Conservation (phyloP, 331 rosid species). For the Pyracantha coccinea region DNA sequence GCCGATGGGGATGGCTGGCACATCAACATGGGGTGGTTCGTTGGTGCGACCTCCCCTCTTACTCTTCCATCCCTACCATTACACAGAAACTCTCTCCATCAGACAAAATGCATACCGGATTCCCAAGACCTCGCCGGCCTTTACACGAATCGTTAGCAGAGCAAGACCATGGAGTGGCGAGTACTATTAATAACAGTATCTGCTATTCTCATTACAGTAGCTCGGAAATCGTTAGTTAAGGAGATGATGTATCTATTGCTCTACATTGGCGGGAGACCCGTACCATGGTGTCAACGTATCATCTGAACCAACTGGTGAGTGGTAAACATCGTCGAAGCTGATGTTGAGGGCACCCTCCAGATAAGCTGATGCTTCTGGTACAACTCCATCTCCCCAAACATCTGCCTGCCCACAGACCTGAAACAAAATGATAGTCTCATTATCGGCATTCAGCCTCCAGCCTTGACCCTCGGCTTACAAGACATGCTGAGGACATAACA, state of each 20-base stretch:
- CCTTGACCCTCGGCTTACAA: background rate
- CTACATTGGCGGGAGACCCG: constrained; percentile 62
- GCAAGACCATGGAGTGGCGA: too few relatives aligned
- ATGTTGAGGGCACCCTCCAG: constrained; percentile 75
- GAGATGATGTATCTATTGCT: constrained; percentile 67
- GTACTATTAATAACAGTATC: too few relatives aligned
- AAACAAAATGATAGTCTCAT: background rate
- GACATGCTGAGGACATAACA: background rate
- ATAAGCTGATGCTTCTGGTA: constrained; percentile 81
- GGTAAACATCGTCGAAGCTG: constrained; percentile 71
- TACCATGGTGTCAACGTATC: constrained; percentile 75
- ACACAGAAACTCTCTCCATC: too few relatives aligned
- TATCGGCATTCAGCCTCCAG: background rate
- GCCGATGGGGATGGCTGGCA: too few relatives aligned
- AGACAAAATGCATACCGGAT: too few relatives aligned
- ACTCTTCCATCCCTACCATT: too few relatives aligned
- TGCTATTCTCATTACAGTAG: background rate
- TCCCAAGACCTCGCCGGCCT: too few relatives aligned
- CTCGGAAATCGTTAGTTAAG: constrained; percentile 14
- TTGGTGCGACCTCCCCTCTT: too few relatives aligned
- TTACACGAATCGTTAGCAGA: too few relatives aligned
- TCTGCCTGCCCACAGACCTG: constrained; percentile 85
- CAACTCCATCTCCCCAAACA: constrained; percentile 96
- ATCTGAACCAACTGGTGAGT: constrained; percentile 91
- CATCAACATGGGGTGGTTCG: too few relatives aligned